phyloP scores from a whole-genome alignment of 164 flowering plant species.

The Nymphaea colorata region DNA sequence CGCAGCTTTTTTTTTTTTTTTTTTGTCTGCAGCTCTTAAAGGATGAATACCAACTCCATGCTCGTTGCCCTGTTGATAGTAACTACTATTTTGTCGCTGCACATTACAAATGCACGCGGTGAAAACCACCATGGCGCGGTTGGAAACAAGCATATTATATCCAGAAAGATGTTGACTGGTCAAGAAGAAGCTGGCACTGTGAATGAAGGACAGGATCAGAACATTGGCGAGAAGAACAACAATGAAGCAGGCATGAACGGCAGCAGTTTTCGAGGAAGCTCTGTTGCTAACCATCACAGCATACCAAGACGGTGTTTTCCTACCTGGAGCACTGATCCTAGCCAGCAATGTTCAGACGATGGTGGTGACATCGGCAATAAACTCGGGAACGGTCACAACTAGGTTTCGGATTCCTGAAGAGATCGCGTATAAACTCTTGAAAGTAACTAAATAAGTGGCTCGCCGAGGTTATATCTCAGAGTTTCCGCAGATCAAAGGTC shows the following conservation, averaged over 20 bases:
- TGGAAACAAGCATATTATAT: background rate
- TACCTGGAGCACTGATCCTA: background rate
- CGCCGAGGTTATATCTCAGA: too few species aligned
- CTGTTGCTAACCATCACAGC: background rate
- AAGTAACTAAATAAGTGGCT: too few species aligned
- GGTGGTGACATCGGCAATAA: background rate
- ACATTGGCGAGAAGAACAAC: background rate
- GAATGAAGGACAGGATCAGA: background rate
- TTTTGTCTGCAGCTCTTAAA: background rate
- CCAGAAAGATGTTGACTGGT: background rate
- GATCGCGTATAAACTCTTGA: too few species aligned
- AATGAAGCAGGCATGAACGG: background rate
- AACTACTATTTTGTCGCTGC: background rate
- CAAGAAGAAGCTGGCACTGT: background rate
- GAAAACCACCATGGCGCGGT: background rate
- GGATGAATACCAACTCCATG: background rate
- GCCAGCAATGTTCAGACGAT: background rate
- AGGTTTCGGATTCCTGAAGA: too few species aligned
- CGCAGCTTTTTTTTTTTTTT: too few species aligned
- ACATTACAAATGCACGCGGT: background rate
- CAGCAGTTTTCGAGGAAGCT: background rate
- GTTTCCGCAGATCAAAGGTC: too few species aligned
- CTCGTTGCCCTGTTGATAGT: background rate
- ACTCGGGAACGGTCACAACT: background rate
- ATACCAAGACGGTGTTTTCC: background rate